A percentile compares a stretch with the other conserved stretches of the same genome.
Evolutionary conservation across 2,329 filamentous ascomycete species (phyloP).

Genomic region (Ilyonectria robusta): DNA sequence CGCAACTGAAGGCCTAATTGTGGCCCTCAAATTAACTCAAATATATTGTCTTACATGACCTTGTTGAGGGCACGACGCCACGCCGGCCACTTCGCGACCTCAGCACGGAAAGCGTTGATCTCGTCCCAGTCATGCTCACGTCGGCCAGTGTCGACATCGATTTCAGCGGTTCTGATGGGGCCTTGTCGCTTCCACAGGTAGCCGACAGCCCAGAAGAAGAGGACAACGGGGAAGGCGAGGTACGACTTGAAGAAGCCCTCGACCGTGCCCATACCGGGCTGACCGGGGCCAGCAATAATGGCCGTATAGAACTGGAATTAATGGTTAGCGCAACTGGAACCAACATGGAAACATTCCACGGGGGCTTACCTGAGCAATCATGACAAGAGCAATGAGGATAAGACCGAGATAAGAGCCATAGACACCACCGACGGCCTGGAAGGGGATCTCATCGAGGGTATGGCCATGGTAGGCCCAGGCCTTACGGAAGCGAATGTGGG

Average conservation of each 20-base stretch:
- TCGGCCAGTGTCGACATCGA: slow-evolving; percentile 78
- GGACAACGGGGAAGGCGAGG: slow-evolving; percentile 68
- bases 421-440: slow-evolving; percentile 71
- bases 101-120: slow-evolving; percentile 68
- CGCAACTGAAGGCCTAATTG: not conserved
- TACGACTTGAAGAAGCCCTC: slow-evolving; percentile 70
- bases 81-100: slow-evolving; percentile 64
- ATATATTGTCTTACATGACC: slow-evolving; percentile 51
- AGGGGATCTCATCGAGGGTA: slow-evolving; percentile 77
- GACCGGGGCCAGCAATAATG: slow-evolving; percentile 54
- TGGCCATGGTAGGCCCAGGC: slow-evolving; percentile 73
- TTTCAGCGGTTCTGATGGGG: slow-evolving; percentile 71
- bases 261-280: slow-evolving; percentile 55
- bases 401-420: slow-evolving; percentile 76
- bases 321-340: slow-evolving; percentile 18
- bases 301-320: slow-evolving; percentile 63
- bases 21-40: not conserved
- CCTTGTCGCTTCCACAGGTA: slow-evolving; percentile 77
- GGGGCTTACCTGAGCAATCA: slow-evolving; percentile 66
- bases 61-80: slow-evolving; percentile 62
- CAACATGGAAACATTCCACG: not conserved
- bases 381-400: slow-evolving; percentile 66
- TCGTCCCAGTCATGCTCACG: slow-evolving; percentile 76
- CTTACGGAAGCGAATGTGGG: slow-evolving; percentile 75
- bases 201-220: slow-evolving; percentile 69